A percentile compares a stretch with the other conserved stretches of the same genome.
Conservation (phyloP, 2,329 filamentous ascomycete species). For the Dothistroma pini region DNA sequence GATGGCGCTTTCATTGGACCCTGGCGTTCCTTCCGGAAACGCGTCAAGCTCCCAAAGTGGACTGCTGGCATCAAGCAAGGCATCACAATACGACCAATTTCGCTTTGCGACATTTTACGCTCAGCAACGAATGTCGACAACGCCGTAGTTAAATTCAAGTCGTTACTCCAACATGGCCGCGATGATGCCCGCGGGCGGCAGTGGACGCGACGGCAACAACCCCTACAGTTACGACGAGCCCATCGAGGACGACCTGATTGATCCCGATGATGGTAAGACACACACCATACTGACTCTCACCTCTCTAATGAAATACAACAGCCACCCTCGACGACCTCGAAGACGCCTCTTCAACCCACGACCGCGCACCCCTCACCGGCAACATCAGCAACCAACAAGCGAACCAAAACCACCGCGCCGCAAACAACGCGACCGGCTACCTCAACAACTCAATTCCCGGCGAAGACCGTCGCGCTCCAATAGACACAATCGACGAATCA, state of each 20-base stretch:
- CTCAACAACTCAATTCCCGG: slow-evolving; percentile 86
- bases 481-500: slow-evolving; percentile 93
- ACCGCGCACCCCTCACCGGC: slow-evolving; percentile 76
- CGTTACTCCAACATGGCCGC: slow-evolving; percentile 16
- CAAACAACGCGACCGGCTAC: slow-evolving; percentile 68
- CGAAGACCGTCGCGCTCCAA: slow-evolving; percentile 83
- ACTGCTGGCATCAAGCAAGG: slow-evolving; percentile 2
- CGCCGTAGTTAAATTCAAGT: background rate
- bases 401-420: slow-evolving; percentile 51
- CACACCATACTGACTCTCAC: background rate
- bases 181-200: slow-evolving; percentile 19
- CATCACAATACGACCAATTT: background rate
- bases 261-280: slow-evolving; percentile 50
- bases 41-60: background rate
- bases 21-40: no score
- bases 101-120: background rate
- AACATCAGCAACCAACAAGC: slow-evolving; percentile 62
- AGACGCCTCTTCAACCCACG: slow-evolving; percentile 53
- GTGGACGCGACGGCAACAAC: slow-evolving; percentile 19
- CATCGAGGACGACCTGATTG: slow-evolving; percentile 50
- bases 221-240: slow-evolving; percentile 45
- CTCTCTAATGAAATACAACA: slow-evolving; percentile 34
- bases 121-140: background rate
- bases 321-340: slow-evolving; percentile 84
- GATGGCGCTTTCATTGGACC: no score